Evolutionary conservation across 2,329 filamentous ascomycete genomes (phyloP).

Genomic region (Sporothrix mexicana): DNA sequence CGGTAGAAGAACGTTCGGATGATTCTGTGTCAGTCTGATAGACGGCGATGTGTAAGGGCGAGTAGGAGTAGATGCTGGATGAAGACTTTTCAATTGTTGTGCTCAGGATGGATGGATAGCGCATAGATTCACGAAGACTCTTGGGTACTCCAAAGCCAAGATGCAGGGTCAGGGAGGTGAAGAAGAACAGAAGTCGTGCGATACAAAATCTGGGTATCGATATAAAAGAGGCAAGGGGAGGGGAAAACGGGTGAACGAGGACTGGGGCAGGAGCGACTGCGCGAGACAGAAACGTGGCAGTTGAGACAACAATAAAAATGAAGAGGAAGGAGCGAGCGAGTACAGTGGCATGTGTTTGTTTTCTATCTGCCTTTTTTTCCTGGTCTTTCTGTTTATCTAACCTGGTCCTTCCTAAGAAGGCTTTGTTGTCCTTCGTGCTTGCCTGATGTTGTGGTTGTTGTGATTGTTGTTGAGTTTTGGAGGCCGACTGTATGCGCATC

Average conservation of each 20-base stretch:
- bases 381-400: background rate
- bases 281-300: slow-evolving; percentile 26
- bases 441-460: background rate
- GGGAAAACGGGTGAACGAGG: background rate
- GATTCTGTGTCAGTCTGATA: background rate
- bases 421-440: background rate
- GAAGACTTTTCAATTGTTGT: too few relatives aligned
- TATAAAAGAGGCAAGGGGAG: background rate
- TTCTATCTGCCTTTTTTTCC: background rate
- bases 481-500: background rate
- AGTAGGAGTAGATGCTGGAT: too few relatives aligned
- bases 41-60: background rate
- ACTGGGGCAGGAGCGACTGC: background rate
- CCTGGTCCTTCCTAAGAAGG: background rate
- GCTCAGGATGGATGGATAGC: background rate
- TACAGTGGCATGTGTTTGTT: background rate
- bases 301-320: slow-evolving; percentile 1
- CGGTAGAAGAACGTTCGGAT: background rate
- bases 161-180: slow-evolving; percentile 11
- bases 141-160: background rate
- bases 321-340: slow-evolving; percentile 11
- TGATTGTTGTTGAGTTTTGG: background rate
- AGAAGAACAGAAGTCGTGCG: background rate
- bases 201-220: background rate
- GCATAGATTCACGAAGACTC: background rate